Percentiles rank a stretch among this genome's conserved stretches.
Conservation (phyloP, 2,329 filamentous ascomycete species). For the Fusarium foetens region DNA sequence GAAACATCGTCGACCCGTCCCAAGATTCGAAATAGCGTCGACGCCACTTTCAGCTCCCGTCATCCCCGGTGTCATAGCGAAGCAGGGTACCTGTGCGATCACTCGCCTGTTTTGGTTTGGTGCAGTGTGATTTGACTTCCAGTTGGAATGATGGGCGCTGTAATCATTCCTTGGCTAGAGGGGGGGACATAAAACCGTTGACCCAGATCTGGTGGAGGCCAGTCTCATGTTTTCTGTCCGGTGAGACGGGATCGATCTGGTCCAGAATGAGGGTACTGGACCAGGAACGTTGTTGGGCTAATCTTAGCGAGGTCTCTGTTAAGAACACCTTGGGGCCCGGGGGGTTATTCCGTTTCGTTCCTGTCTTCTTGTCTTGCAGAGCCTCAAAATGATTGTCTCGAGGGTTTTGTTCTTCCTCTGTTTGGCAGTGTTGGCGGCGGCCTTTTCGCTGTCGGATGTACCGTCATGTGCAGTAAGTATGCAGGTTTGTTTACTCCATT, state of each 20-base stretch:
- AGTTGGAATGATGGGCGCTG: not conserved
- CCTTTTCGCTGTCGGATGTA: not conserved
- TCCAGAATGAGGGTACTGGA: not conserved
- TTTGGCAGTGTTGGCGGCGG: not conserved
- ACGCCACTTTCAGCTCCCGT: not conserved
- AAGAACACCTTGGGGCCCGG: not conserved
- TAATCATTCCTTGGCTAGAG: not conserved
- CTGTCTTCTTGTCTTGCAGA: not conserved
- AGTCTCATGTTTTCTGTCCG: not conserved
- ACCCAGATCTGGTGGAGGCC: fast-evolving
- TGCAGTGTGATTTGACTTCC: not conserved
- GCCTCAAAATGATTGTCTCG: fast-evolving
- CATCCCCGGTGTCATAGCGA: not conserved
- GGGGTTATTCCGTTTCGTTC: not conserved
- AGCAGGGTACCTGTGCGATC: not conserved
- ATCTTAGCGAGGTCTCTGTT: not conserved
- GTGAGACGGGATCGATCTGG: not conserved
- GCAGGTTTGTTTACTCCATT: fast-evolving
- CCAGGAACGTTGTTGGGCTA: not conserved
- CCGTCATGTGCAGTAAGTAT: not conserved
- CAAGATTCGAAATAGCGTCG: not conserved
- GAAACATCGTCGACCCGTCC: not conserved
- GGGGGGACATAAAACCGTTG: fast-evolving
- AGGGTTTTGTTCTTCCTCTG: not conserved
- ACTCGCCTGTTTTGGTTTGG: not conserved